Base-by-base conservation (phyloP, 2,329 filamentous ascomycete species). In the Hypoxylon sp. region DNA sequence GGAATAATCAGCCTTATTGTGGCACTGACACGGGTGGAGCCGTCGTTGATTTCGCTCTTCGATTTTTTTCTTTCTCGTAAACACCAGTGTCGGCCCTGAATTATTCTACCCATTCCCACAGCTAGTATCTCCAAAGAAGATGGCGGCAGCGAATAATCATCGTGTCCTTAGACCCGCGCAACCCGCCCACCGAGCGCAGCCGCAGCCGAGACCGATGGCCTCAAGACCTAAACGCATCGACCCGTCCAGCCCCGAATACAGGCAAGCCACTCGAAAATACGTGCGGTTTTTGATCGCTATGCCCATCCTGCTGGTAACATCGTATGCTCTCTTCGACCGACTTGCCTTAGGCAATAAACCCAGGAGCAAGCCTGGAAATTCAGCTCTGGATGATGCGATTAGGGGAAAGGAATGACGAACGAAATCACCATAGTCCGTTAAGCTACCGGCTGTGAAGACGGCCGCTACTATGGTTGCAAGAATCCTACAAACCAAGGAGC, bases 291-390 rank as follows among this genome's bases (percentile, higher is more conserved):
- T 86, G 63, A 77, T 85, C 51, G 81, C 80, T 20, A 64, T 84
- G 70, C 83, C 83, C 2, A 78, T 86, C 26, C 65, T 84, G 3
- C 58, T 85, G 11, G 82, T 86, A 46, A 82, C 81, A 21, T 83
- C 82, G 18, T 85, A 82, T 60, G 78, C 77, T 48, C 67, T 86
- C 2, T 85, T 81, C 69, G 77, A 83, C 46, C 66, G 70, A 35
- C 65, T 72, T 17, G 63, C 48, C 13, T 49, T 66, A 17, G 69
- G 69, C 5, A 55, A 64, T 23, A 51, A 70, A 43, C 45, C 49
- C 1, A 71, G 70, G 53, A 40, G 40, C 1, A 42, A 69, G 13
- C 18, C 42, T 11, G 23, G 9, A 37, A n/a, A 5, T 2, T 20
- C 38, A 23, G 20, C 10, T 5, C 17, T n/a, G 11, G 56, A 48